Evolutionary conservation across 768 basidiomycete species (phyloP).

Genomic region (Lactifluus pinguis): DNA sequence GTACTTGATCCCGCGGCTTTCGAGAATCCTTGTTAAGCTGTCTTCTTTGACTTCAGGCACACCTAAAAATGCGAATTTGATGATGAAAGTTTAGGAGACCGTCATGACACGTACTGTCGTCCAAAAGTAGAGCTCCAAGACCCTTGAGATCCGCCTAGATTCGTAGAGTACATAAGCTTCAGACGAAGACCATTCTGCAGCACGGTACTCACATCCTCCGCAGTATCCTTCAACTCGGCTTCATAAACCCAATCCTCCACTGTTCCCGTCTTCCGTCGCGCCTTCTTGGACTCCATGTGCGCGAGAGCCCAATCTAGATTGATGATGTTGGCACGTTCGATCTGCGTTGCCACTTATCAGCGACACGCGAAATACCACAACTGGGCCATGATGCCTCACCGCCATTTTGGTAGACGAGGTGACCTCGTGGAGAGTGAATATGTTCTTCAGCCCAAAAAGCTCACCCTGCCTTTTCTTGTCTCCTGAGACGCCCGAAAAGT

Average conservation of each 20-base stretch:
- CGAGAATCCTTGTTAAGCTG: constrained; percentile 45
- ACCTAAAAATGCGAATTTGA: constrained; percentile 8
- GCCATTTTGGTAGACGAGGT: constrained; percentile 64
- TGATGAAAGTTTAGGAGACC: not conserved
- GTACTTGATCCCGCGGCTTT: constrained; percentile 56
- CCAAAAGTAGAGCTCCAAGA: constrained; percentile 45
- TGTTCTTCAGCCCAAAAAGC: constrained; percentile 78
- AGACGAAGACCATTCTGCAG: not conserved
- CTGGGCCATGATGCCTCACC: constrained; percentile 32
- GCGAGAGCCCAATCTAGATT: constrained; percentile 78
- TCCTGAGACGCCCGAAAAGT: constrained; percentile 78
- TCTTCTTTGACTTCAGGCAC: constrained; percentile 37
- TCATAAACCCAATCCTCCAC: constrained; percentile 36
- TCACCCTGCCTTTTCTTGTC: constrained; percentile 69
- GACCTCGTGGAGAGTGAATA: constrained; percentile 69
- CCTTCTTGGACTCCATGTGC: constrained; percentile 37
- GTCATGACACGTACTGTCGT: constrained; percentile 16
- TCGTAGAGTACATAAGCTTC: not conserved
- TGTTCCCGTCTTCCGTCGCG: constrained; percentile 23
- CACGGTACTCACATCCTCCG: constrained; percentile 22
- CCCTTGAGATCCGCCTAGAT: constrained; percentile 41
- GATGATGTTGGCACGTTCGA: constrained; percentile 63
- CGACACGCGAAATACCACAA: not conserved
- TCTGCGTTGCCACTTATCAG: constrained; percentile 35
- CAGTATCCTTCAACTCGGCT: constrained; percentile 36